These are phyloP conservation scores for Lagenaria siceraria DNA, from an alignment of 306 rosid genomes.

Conservation along the genomic window DNA sequence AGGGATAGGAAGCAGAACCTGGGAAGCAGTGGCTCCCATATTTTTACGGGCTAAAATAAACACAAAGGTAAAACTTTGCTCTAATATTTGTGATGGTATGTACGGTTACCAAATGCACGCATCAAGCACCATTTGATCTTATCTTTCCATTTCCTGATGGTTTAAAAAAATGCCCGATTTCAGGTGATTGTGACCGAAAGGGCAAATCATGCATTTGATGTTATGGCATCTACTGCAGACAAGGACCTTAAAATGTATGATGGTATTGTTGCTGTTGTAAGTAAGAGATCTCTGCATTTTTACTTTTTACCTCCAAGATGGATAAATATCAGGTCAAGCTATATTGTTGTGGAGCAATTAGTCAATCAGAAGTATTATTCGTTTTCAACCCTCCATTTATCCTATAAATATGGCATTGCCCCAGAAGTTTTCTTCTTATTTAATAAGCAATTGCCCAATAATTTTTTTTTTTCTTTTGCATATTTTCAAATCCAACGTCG, in stretches of 20 bases:
- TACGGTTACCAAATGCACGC: neutral
- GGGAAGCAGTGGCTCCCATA: slow-evolving; percentile 81
- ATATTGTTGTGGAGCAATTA: neutral
- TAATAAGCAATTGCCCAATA: neutral
- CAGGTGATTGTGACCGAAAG: slow-evolving; percentile 84
- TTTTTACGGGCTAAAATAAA: slow-evolving; percentile 65
- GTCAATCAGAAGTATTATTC: neutral
- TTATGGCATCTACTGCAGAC: slow-evolving; percentile 50
- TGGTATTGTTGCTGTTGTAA: slow-evolving; percentile 83
- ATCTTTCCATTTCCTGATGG: neutral
- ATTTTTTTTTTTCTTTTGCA: too few species aligned
- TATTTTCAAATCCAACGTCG: neutral
- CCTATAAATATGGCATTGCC: neutral
- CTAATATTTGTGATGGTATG: neutral
- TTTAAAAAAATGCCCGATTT: neutral
- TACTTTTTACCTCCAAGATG: neutral
- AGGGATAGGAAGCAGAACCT: slow-evolving; percentile 58
- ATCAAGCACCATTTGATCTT: neutral
- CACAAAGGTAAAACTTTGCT: slow-evolving; percentile 46
- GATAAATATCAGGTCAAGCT: neutral
- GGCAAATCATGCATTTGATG: slow-evolving; percentile 74
- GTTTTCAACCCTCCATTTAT: neutral
- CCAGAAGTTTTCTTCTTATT: neutral
- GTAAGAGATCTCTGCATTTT: slow-evolving; percentile 23
- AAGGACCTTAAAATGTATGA: slow-evolving; percentile 66